Conservation (phyloP, 108 stramenopile species). For the Phaeodactylum tricornutum region DNA sequence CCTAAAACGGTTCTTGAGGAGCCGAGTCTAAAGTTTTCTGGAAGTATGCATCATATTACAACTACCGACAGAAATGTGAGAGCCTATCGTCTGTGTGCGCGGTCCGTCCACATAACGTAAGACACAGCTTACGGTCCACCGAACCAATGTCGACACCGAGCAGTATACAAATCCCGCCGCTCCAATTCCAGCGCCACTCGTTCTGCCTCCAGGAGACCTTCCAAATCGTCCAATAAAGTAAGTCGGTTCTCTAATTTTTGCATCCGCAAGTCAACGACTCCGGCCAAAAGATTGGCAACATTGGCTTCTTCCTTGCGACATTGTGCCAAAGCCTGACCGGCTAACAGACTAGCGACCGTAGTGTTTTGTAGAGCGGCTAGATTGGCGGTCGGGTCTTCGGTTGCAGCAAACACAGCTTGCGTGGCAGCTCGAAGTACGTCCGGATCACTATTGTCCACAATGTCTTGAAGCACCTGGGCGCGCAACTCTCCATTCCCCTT, state of each 20-base stretch:
- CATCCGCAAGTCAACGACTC: conserved; percentile 67
- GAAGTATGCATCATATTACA: too few relatives aligned
- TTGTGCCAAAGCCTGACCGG: conserved; percentile 29
- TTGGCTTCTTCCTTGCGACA: conserved; percentile 31
- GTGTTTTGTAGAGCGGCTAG: conserved; percentile 44
- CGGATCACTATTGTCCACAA: conserved; percentile 40
- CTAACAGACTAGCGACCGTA: conserved; percentile 33
- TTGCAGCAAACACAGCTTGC: conserved; percentile 43
- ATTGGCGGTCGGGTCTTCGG: conserved; percentile 13
- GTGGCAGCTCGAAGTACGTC: conserved; percentile 31
- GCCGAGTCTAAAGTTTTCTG: too few relatives aligned
- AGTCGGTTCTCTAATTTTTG: conserved; percentile 74
- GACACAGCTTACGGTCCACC: conserved; percentile 18
- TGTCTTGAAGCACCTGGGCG: conserved; percentile 16
- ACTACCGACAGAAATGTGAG: too few relatives aligned
- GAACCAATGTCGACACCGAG: conserved; percentile 81
- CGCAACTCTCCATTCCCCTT: background rate
- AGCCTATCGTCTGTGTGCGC: too few relatives aligned
- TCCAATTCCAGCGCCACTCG: conserved; percentile 79
- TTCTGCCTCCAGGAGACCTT: conserved; percentile 80
- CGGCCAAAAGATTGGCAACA: conserved; percentile 39
- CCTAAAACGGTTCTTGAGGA: too few relatives aligned
- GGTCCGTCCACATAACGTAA: too few relatives aligned
- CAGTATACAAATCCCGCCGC: conserved; percentile 80
- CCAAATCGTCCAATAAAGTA: conserved; percentile 71